Evolutionary conservation across 768 basidiomycete genomes (phyloP).

Genomic region (Amyloporia xantha): DNA sequence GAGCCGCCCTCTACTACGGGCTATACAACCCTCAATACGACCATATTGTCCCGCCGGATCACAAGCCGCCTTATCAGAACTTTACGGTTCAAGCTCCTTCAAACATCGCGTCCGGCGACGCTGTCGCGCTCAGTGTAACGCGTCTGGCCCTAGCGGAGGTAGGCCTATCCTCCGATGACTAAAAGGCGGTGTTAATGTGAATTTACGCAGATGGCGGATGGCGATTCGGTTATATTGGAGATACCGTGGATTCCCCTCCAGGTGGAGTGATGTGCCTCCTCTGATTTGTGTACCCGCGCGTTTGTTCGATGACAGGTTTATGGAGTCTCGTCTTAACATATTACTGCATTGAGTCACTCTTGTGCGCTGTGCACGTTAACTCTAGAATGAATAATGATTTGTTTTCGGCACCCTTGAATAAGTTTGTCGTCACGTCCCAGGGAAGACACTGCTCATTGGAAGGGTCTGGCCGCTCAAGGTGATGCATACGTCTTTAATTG

Average conservation of each 20-base stretch:
- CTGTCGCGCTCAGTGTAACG: constrained; percentile 13
- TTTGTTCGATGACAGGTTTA: too few relatives aligned
- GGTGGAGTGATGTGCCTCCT: too few relatives aligned
- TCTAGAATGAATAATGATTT: too few relatives aligned
- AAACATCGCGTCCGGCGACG: constrained; percentile 4
- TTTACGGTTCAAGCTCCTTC: constrained; percentile 21
- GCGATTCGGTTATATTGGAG: not conserved
- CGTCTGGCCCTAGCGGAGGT: constrained; percentile 17
- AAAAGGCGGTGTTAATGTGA: not conserved
- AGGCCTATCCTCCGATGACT: not conserved
- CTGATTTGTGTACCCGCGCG: too few relatives aligned
- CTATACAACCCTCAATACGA: constrained; percentile 22
- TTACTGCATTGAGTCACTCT: too few relatives aligned
- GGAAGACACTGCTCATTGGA: too few relatives aligned
- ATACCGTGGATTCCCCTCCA: not conserved
- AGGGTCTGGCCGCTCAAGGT: too few relatives aligned
- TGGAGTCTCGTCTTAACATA: too few relatives aligned
- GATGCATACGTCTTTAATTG: too few relatives aligned
- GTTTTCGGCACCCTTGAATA: too few relatives aligned
- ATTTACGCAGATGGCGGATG: not conserved
- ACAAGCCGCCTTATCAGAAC: constrained; percentile 23
- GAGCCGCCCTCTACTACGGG: constrained; percentile 25
- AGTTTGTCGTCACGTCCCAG: too few relatives aligned
- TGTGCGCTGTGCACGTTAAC: too few relatives aligned
- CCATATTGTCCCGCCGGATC: constrained; percentile 1